Conservation (phyloP, 768 basidiomycete species). For the Kwoniella sp. region DNA sequence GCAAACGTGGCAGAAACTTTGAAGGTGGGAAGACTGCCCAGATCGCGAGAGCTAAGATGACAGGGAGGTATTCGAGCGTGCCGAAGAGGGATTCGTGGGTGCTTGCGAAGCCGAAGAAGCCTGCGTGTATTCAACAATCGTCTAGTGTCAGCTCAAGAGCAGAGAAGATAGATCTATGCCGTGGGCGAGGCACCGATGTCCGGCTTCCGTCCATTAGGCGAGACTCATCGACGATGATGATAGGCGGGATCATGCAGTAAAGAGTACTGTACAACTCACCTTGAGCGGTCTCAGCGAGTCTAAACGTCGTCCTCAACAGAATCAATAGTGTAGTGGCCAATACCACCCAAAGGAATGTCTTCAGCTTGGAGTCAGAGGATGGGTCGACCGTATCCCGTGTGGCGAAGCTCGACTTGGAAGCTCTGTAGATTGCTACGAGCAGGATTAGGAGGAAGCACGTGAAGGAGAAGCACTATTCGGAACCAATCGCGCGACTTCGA, state of each 20-base stretch:
- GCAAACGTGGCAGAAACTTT: slow-evolving; percentile 20
- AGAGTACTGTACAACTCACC: slow-evolving; percentile 47
- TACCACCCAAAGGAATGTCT: slow-evolving; percentile 42
- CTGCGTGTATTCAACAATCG: slow-evolving; percentile 15
- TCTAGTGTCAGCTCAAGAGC: not conserved
- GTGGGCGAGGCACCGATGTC: no score
- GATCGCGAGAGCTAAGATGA: slow-evolving; percentile 44
- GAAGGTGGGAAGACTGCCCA: slow-evolving; percentile 35
- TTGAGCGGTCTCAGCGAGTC: slow-evolving; percentile 56
- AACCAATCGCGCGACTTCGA: no score
- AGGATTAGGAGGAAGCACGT: slow-evolving; percentile 50
- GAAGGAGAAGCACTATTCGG: slow-evolving; percentile 52
- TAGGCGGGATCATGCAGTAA: not conserved
- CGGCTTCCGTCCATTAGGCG: no score
- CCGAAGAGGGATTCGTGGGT: slow-evolving; percentile 49
- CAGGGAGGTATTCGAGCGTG: slow-evolving; percentile 45
- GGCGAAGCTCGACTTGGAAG: not conserved
- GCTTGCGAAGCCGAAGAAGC: slow-evolving; percentile 46
- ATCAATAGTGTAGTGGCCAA: slow-evolving; percentile 49
- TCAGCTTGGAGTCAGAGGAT: slow-evolving; percentile 3
- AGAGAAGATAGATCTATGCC: not conserved
- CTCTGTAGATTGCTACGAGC: slow-evolving; percentile 40
- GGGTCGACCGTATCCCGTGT: not conserved
- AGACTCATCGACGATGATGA: not conserved
- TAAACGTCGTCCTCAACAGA: slow-evolving; percentile 52